Conservation (phyloP, 768 basidiomycete species). For the Clathrus columnatus region DNA sequence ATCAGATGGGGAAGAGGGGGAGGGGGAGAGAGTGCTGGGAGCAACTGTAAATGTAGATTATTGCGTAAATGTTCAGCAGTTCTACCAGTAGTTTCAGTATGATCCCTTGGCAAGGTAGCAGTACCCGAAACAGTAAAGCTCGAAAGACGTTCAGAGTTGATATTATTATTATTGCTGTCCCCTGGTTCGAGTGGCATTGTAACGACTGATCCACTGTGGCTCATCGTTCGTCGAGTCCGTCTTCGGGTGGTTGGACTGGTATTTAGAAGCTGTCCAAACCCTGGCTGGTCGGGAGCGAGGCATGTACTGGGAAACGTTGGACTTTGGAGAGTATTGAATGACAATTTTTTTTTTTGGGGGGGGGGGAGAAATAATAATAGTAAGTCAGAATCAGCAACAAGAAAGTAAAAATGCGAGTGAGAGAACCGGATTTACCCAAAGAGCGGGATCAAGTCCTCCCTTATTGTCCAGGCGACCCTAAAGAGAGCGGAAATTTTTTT, state of each 20-base stretch:
- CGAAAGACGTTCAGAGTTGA: constrained; percentile 13
- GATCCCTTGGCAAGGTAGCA: constrained; percentile 11
- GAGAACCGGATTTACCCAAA: constrained; percentile 53
- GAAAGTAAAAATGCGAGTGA: not conserved
- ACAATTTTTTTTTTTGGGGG: not conserved
- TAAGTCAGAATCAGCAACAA: too few species aligned
- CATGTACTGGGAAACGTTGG: constrained; percentile 81
- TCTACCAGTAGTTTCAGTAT: too few species aligned
- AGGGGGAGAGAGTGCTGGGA: too few species aligned
- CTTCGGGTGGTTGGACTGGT: constrained; percentile 25
- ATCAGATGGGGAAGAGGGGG: too few species aligned
- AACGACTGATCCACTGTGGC: not conserved
- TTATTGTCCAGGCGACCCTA: constrained; percentile 84
- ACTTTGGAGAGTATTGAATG: constrained; percentile 28
- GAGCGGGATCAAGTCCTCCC: constrained; percentile 76
- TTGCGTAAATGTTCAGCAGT: too few species aligned
- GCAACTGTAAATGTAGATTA: too few species aligned
- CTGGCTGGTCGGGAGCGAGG: constrained; percentile 76
- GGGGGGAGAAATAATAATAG: not conserved
- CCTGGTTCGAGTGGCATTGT: too few species aligned
- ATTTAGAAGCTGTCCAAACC: constrained; percentile 84
- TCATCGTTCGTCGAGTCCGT: constrained; percentile 5
- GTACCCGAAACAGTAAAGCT: constrained; percentile 11
- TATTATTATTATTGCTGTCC: not conserved
- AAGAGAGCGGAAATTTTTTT: constrained; percentile 9